phyloP scores from a whole-genome alignment of 106 monocot genomes.

The Dioscorea zingiberensis region DNA sequence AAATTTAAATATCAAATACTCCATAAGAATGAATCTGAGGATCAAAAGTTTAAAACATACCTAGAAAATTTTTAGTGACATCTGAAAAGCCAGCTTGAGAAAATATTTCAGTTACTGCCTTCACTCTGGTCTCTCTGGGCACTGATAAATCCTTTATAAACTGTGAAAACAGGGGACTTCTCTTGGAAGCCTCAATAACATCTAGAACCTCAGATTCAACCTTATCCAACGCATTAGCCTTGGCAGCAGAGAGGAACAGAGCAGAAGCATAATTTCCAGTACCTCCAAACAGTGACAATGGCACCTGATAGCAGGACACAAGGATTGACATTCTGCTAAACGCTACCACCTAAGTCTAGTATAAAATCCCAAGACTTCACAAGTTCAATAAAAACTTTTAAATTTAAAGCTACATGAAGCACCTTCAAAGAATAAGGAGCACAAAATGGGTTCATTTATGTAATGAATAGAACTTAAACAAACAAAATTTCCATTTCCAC shows the following conservation, averaged over 20 bases:
- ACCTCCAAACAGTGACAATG: constrained; percentile 64
- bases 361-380: background rate
- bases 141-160: constrained; percentile 75
- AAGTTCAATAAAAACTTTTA: background rate
- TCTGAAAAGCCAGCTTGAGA: constrained; percentile 74
- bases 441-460: background rate
- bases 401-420: background rate
- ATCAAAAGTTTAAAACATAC: constrained; percentile 27
- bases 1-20: too few species aligned
- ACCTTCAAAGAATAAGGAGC: too few species aligned
- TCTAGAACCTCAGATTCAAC: constrained; percentile 73
- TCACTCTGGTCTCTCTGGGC: constrained; percentile 59
- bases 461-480: background rate
- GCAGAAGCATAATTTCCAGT: constrained; percentile 88
- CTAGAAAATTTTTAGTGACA: constrained; percentile 78
- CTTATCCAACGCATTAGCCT: constrained; percentile 63
- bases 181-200: constrained; percentile 68
- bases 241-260: constrained; percentile 69
- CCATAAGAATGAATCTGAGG: too few species aligned
- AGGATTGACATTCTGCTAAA: background rate
- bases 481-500: background rate
- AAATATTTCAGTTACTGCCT: constrained; percentile 67
- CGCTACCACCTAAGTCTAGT: background rate
- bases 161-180: constrained; percentile 62
- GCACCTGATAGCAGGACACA: constrained; percentile 37